phyloP scores from a whole-genome alignment of 306 rosid species.

The Pueraria montana region DNA sequence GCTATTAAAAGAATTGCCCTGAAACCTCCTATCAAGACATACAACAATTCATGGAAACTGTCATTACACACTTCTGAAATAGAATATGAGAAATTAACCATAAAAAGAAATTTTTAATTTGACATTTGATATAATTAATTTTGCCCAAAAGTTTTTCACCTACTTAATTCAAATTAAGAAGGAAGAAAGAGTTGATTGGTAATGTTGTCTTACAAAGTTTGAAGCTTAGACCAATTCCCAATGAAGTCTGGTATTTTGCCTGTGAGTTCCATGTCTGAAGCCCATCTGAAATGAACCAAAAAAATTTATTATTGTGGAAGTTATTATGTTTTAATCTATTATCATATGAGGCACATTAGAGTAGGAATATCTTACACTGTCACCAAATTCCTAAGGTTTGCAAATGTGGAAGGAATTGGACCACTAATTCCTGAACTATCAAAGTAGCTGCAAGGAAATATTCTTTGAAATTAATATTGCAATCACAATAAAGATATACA shows the following conservation, averaged over 20 bases:
- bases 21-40: constrained; percentile 68
- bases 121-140: neutral
- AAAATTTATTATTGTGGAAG: neutral
- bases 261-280: constrained; percentile 68
- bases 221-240: constrained; percentile 75
- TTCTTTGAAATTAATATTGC: neutral
- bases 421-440: constrained; percentile 68
- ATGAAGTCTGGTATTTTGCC: constrained; percentile 83
- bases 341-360: neutral
- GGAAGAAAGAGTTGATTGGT: neutral
- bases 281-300: constrained; percentile 67
- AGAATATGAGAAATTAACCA: neutral
- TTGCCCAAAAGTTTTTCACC: neutral
- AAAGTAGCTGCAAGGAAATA: constrained; percentile 64
- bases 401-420: constrained; percentile 61
- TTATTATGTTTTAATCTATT: neutral
- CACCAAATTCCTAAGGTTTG: constrained; percentile 58
- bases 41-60: constrained; percentile 14
- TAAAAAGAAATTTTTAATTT: neutral
- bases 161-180: neutral
- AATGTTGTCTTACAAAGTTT: constrained; percentile 64
- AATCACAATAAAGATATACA: neutral
- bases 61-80: constrained; percentile 12
- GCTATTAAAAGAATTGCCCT: constrained; percentile 85
- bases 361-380: constrained; percentile 65